Evolutionary conservation across 495 filamentous ascomycete species (phyloP).

Genomic region (Staphylotrichum tortipilum): DNA sequence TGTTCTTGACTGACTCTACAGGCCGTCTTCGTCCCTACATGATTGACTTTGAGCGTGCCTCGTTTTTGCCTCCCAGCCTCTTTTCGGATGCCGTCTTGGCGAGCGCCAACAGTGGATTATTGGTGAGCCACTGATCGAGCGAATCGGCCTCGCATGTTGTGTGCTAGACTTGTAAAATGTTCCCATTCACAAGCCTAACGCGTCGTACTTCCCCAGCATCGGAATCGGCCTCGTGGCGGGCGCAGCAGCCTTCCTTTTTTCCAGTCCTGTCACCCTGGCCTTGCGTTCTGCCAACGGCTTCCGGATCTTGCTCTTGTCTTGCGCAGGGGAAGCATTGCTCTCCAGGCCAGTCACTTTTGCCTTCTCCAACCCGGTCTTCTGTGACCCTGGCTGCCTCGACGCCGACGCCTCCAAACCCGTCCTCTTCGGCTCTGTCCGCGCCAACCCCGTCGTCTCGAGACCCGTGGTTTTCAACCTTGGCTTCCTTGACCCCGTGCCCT

Average conservation of each 20-base stretch:
- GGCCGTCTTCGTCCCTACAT: background rate
- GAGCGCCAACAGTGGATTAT: background rate
- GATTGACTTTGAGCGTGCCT: background rate
- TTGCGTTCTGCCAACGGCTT: background rate
- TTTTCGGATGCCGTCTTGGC: background rate
- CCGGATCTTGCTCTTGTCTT: too few relatives aligned
- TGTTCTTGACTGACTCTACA: background rate
- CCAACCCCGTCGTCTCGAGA: too few relatives aligned
- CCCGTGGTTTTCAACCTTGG: too few relatives aligned
- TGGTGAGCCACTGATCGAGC: background rate
- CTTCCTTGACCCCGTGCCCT: too few relatives aligned
- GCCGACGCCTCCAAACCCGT: too few relatives aligned
- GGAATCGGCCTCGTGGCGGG: conserved; percentile 7
- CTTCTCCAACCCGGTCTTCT: background rate
- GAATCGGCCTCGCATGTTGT: too few relatives aligned
- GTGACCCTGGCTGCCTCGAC: too few relatives aligned
- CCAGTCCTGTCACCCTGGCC: conserved; percentile 15
- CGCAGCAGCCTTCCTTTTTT: conserved; percentile 11
- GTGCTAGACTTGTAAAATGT: too few relatives aligned
- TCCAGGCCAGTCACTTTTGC: background rate
- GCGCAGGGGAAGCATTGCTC: background rate
- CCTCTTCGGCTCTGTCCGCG: too few relatives aligned
- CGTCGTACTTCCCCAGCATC: conserved; percentile 20
- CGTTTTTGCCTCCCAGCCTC: background rate
- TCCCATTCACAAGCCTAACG: conserved; percentile 23